These are phyloP conservation scores for Quillaja saponaria DNA, from an alignment of 306 rosid genomes.

Conservation along the genomic window DNA sequence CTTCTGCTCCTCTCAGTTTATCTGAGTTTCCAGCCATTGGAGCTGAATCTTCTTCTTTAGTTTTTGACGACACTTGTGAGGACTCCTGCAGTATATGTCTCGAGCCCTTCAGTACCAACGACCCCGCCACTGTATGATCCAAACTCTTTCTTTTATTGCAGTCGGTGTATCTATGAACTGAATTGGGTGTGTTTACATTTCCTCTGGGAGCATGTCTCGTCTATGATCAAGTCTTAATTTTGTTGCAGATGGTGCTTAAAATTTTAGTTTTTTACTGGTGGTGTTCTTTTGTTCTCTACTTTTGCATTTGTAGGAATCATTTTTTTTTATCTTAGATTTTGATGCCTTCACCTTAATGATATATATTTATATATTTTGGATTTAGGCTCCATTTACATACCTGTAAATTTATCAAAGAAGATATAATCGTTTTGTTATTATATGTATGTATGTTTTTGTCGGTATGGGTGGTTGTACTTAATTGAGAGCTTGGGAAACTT, in stretches of 20 bases:
- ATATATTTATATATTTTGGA: neutral
- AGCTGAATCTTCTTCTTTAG: constrained; percentile 39
- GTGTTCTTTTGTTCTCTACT: neutral
- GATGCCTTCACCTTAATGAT: neutral
- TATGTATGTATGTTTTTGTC: constrained; percentile 17
- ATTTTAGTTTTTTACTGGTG: too few relatives aligned
- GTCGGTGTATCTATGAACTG: too few relatives aligned
- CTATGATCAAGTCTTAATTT: neutral
- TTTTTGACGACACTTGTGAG: constrained; percentile 53
- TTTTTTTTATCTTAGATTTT: neutral
- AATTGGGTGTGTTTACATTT: constrained; percentile 2
- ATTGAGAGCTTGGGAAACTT: neutral
- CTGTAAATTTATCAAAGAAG: neutral
- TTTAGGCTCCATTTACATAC: constrained; percentile 8
- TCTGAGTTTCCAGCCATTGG: constrained; percentile 32
- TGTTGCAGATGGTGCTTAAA: too few relatives aligned
- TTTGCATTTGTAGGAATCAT: neutral
- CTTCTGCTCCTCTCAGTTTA: constrained; percentile 25
- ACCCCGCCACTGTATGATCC: constrained; percentile 68
- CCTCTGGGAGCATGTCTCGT: constrained; percentile 5
- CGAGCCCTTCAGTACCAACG: constrained; percentile 61
- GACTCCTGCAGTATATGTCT: constrained; percentile 89
- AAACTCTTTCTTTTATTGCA: neutral
- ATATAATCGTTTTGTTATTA: neutral
- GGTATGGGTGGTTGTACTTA: constrained; percentile 6